Evolutionary conservation across 106 monocot species (phyloP).

Genomic region (Narthecium ossifragum): DNA sequence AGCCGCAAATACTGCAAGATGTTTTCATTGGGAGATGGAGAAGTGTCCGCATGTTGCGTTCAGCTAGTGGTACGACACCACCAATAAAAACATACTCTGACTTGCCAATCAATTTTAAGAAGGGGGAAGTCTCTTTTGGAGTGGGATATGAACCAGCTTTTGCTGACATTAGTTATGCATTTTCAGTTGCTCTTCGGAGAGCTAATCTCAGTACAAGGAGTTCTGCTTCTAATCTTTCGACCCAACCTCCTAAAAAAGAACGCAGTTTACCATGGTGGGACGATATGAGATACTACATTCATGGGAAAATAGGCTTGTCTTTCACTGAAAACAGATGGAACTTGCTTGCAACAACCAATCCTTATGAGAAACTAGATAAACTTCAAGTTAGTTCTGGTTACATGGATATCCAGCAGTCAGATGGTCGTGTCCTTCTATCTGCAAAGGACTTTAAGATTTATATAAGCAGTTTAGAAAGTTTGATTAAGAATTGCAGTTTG

Average conservation of each 20-base stretch:
- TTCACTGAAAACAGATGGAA: constrained; percentile 76
- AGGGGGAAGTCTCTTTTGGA: constrained; percentile 85
- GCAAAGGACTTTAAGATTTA: constrained; percentile 64
- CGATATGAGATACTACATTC: constrained; percentile 94
- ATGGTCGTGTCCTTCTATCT: constrained; percentile 71
- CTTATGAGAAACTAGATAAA: constrained; percentile 79
- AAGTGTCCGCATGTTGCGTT: constrained; percentile 83
- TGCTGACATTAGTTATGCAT: constrained; percentile 97
- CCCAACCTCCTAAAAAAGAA: constrained; percentile 68
- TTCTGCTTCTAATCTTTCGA: constrained; percentile 7
- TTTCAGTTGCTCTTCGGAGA: constrained; percentile 91
- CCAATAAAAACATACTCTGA: constrained; percentile 80
- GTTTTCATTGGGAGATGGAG: constrained; percentile 92
- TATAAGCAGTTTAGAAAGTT: constrained; percentile 65
- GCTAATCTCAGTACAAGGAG: constrained; percentile 63
- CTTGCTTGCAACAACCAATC: constrained; percentile 72
- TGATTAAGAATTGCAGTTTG: constrained; percentile 60
- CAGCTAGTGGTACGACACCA: constrained; percentile 95
- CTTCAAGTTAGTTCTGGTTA: constrained; percentile 62
- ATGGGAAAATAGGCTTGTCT: constrained; percentile 60
- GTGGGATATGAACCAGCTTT: constrained; percentile 94
- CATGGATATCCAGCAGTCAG: constrained; percentile 83
- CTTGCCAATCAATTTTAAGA: constrained; percentile 73
- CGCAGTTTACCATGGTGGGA: constrained; percentile 99
- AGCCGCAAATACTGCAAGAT: constrained; percentile 90